A percentile compares a stretch with the other conserved stretches of the same genome.
Evolutionary conservation across 768 basidiomycete species (phyloP).

Genomic region (Hirschioporus abietinus): DNA sequence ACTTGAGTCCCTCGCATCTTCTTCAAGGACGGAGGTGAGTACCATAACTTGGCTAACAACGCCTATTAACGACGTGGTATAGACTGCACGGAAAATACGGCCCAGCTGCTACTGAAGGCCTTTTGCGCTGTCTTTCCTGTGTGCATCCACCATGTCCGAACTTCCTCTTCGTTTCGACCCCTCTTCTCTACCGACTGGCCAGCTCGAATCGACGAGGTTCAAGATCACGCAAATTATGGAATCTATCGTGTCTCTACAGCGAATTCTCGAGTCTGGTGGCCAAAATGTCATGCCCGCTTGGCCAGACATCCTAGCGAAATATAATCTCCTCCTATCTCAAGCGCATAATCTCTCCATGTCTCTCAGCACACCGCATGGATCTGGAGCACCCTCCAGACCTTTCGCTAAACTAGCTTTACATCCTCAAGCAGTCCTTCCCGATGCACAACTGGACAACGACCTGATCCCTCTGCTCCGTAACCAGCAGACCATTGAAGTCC

Average conservation of each 20-base stretch:
- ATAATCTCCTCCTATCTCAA: constrained; percentile 79
- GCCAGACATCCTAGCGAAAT: constrained; percentile 84
- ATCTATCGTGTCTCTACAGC: constrained; percentile 59
- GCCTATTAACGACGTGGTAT: too few species aligned
- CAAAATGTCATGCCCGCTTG: constrained; percentile 66
- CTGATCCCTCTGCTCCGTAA: constrained; percentile 72
- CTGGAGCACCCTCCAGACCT: constrained; percentile 27
- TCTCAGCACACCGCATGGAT: constrained; percentile 28
- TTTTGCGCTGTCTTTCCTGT: too few species aligned
- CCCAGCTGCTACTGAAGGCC: too few species aligned
- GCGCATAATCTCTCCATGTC: constrained; percentile 72
- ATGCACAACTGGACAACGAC: constrained; percentile 66
- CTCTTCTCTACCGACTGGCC: constrained; percentile 48
- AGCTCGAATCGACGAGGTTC: constrained; percentile 73
- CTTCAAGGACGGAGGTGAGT: too few species aligned
- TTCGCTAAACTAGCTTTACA: constrained; percentile 68
- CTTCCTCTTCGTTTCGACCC: constrained; percentile 21
- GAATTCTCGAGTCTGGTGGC: constrained; percentile 55
- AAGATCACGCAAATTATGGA: constrained; percentile 78
- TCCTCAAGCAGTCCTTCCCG: constrained; percentile 51
- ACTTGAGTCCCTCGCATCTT: too few species aligned
- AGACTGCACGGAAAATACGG: too few species aligned
- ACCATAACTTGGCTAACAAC: too few species aligned
- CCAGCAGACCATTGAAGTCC: constrained; percentile 73
- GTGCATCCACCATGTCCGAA: neutral